phyloP scores from a whole-genome alignment of 345 rosid genomes.

The Euphorbia peplus region DNA sequence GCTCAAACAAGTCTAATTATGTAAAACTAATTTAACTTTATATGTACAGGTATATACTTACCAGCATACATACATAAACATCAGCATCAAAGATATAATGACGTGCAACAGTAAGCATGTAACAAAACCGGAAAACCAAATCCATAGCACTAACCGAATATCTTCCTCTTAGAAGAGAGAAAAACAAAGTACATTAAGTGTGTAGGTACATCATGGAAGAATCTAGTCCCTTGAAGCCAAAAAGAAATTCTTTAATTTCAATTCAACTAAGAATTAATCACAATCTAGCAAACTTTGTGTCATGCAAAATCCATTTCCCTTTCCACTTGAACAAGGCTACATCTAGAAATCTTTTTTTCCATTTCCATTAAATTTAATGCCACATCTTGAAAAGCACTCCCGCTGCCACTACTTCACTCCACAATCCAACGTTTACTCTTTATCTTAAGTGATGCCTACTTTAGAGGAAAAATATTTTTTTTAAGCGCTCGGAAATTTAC shows the following conservation, averaged over 20 bases:
- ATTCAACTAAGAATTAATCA: background rate
- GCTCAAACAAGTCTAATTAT: background rate
- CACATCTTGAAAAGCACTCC: background rate
- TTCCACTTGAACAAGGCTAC: background rate
- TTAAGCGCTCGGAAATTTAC: background rate
- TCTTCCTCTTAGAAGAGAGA: background rate
- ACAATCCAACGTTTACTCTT: background rate
- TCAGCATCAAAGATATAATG: background rate
- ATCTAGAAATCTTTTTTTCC: background rate
- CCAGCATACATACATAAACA: background rate
- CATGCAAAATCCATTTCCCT: background rate
- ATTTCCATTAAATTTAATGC: background rate
- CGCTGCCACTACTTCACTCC: background rate
- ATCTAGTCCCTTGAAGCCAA: background rate
- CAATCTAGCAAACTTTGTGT: background rate
- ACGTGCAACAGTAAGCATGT: background rate
- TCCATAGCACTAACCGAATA: background rate
- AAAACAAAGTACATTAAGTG: background rate
- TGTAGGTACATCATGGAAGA: background rate
- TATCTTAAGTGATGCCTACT: background rate
- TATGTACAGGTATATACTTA: background rate
- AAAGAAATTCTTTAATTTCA: background rate
- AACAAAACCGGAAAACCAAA: background rate
- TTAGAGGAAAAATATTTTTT: background rate
- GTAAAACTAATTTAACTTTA: background rate